phyloP scores from a whole-genome alignment of 192 early-diverging fungal genomes.

The Allomyces arbusculus region DNA sequence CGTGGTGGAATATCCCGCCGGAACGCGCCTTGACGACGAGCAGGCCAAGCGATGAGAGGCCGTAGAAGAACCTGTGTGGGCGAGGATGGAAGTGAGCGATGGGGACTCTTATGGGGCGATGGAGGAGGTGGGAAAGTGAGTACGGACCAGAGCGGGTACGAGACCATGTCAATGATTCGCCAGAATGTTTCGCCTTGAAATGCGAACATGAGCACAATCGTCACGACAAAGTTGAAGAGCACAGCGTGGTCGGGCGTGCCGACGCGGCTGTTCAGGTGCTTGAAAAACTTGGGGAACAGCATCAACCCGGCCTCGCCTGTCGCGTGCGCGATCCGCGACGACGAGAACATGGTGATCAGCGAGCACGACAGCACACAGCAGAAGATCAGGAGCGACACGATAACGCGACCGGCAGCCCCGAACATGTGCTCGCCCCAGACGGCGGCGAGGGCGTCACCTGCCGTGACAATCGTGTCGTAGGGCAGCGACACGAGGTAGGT shows the following conservation, averaged over 20 bases:
- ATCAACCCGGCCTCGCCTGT: slow-evolving; percentile 9
- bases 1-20: slow-evolving; percentile 2
- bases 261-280: slow-evolving; percentile 15
- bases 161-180: slow-evolving; percentile 31
- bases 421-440: slow-evolving; percentile 31
- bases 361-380: slow-evolving; percentile 5
- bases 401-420: slow-evolving; percentile 22
- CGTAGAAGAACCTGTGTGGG: slow-evolving; percentile 23
- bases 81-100: no score
- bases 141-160: slow-evolving; percentile 28
- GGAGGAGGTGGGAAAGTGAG: no score
- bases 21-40: slow-evolving; percentile 16
- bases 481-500: slow-evolving; percentile 64
- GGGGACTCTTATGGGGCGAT: no score
- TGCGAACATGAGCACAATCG: slow-evolving; percentile 23
- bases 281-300: slow-evolving; percentile 5
- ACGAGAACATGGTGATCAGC: not conserved
- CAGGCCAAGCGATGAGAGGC: slow-evolving; percentile 25
- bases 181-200: slow-evolving; percentile 35
- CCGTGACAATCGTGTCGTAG: slow-evolving; percentile 38
- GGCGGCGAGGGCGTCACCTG: slow-evolving; percentile 37
- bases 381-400: slow-evolving; percentile 24
- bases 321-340: slow-evolving; percentile 23
- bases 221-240: slow-evolving; percentile 18
- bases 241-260: slow-evolving; percentile 22